Evolutionary conservation across 257 asterid species (phyloP), one percentile per base, ranked within the genome.

Genomic region (Primulina eburnea): DNA sequence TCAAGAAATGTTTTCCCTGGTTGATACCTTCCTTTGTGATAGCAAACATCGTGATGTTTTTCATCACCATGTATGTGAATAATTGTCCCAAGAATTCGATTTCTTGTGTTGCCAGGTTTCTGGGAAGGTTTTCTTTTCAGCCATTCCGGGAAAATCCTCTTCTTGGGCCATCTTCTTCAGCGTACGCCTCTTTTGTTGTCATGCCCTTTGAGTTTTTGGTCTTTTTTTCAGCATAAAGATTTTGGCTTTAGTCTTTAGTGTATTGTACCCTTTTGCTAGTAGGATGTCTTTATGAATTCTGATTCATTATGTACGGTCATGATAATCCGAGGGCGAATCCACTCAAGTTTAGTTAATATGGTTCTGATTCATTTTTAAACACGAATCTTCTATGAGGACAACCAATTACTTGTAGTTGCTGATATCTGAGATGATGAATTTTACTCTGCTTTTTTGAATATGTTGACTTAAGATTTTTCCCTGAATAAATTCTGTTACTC

Each of bases 41-140:
- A 0, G 92, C 82, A 0, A 89, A 92, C 75, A 72, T 77, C 0
- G 83, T 80, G n/a, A 79, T 88, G 83, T 86, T 92, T 71, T 40
- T 88, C 8, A 75, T 86, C 58, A 86, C 95, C 33, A 92, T 92
- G 98, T 85, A 17, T 69, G 79, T 88, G 8, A 92, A 92, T 71
- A 76, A 92, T 68, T 92, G 98, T 60, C 90, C 92, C 55, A 72
- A 88, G 69, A 88, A 88, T 67, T 86, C 95, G 0, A 70, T 80
- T 64, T 81, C 90, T 62, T 92, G 97, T 61, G 58, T 77, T 26
- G 92, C 87, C 70, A 75, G 82, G 2, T 85, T 85, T 55, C 35
- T 92, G 70, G 97, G 98, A 8, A 80, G 98, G 76, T 78, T 92
- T 33, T 90, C 98, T 0, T 92, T 92, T 84, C 97, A 92, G 87